Evolutionary conservation across 306 rosid species (phyloP), one percentile per base, ranked within the genome.

Genomic region (barrel medic (Medicago truncatula)): DNA sequence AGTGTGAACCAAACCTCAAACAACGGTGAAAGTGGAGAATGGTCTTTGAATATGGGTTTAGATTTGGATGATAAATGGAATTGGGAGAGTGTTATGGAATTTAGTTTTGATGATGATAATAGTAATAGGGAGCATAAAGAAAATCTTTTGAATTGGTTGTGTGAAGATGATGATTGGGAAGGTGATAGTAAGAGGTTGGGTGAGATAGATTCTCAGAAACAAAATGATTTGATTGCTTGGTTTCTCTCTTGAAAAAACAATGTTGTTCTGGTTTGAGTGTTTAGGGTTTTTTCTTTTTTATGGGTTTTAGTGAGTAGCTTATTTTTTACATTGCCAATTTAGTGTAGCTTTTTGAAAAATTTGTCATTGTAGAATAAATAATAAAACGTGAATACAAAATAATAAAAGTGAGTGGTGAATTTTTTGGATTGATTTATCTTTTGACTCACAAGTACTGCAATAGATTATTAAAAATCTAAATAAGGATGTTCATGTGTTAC

Each of bases 131-230:
- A 53, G 4, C 80, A 83, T 7, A 78, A 53, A 12, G 88, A 84
- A 11, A 67, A 65, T 14, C 18, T 79, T 64, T 54, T 85, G 5
- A 67, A 84, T 4, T 83, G 82, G 89, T 63, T 88, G 10, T 86
- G 85, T 88, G 80, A 81, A 9, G 89, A 78, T 4, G 87, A 85
- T 77, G 81, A 84, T 36, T 76, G 50, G 86, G 88, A 82, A 74
- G 67, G 63, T 2, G 77, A 64, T 43, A 21, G 16, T 83, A 66
- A 72, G n/a, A 52, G 76, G 0, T 59, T 76, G 52, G 85, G 28
- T 41, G 79, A 83, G 74, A 53, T 71, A 5, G 86, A 82, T 80
- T 23, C 65, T 14, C 76, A 83, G 5, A 81, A 59, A n/a, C 88
- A 83, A 41, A 80, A 83, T 41, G 91, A 83, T 0, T 43, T 85